These are phyloP conservation scores for Isabelozyma pseudorhagii DNA, from an alignment of 805 yeast genomes.

Conservation along the genomic window DNA sequence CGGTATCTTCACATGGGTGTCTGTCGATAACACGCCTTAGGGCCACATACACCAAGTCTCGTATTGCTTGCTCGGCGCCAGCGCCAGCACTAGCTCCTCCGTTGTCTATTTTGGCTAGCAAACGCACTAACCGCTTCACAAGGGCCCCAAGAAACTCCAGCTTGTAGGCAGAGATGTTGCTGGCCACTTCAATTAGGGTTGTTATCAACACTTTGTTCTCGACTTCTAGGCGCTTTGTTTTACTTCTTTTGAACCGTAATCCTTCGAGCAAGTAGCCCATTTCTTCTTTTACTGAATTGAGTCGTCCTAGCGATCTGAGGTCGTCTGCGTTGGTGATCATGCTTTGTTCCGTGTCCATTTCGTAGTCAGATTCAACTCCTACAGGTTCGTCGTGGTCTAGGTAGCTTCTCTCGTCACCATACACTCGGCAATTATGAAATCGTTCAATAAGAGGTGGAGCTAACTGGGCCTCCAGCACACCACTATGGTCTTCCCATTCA, in stretches of 20 bases:
- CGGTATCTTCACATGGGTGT: not conserved
- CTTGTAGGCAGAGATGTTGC: not conserved
- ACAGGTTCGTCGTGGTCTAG: constrained; percentile 5
- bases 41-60: not conserved
- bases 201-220: constrained; percentile 6
- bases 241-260: constrained; percentile 5
- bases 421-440: constrained; percentile 2
- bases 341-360: too few relatives aligned
- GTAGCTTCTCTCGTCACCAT: constrained; percentile 15
- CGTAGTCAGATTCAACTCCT: not conserved
- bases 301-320: constrained; percentile 11
- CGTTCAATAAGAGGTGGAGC: too few relatives aligned
- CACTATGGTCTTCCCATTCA: not conserved
- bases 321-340: constrained; percentile 12
- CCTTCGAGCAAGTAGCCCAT: constrained; percentile 16
- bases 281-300: constrained; percentile 8
- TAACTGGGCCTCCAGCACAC: too few relatives aligned
- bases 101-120: not conserved
- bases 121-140: not conserved
- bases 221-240: constrained; percentile 1
- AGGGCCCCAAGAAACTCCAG: not conserved
- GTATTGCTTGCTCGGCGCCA: not conserved
- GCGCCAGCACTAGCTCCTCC: not conserved
- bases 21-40: not conserved
- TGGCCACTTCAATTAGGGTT: constrained; percentile 4